Evolutionary conservation across 768 basidiomycete species (phyloP).

Genomic region (Dictyophora rubrovolvata): DNA sequence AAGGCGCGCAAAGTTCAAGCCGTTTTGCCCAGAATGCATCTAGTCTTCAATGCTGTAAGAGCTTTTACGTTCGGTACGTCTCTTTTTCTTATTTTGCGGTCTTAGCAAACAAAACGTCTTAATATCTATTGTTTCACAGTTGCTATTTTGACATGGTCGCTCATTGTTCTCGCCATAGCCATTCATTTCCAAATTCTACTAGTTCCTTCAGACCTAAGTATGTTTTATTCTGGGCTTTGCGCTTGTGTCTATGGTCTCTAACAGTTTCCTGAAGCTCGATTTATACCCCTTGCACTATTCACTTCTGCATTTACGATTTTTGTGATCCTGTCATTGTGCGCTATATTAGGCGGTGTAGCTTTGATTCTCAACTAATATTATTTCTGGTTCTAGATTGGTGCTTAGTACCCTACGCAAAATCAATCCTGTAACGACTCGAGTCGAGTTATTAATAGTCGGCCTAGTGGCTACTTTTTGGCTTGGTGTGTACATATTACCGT

Average conservation of each 20-base stretch:
- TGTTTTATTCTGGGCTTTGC: slow-evolving; percentile 19
- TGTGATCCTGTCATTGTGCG: slow-evolving; percentile 59
- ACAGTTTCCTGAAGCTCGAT: slow-evolving; percentile 48
- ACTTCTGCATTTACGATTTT: slow-evolving; percentile 62
- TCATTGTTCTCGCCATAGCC: slow-evolving; percentile 72
- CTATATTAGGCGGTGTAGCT: slow-evolving; percentile 9
- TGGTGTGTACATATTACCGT: slow-evolving; percentile 32
- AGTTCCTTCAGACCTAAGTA: slow-evolving; percentile 72
- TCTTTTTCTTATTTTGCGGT: neutral
- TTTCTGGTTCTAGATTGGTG: slow-evolving; percentile 36
- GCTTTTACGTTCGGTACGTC: slow-evolving; percentile 12
- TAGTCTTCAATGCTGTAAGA: slow-evolving; percentile 12
- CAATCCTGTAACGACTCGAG: slow-evolving; percentile 72
- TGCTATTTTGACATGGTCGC: slow-evolving; percentile 60
- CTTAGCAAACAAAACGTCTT: neutral
- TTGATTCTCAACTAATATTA: slow-evolving; percentile 7
- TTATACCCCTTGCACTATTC: slow-evolving; percentile 79
- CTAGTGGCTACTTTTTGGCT: slow-evolving; percentile 73
- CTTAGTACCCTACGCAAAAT: slow-evolving; percentile 53
- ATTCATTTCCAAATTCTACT: slow-evolving; percentile 66
- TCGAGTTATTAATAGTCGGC: slow-evolving; percentile 63
- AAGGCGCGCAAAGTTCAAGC: slow-evolving; percentile 4
- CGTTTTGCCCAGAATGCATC: slow-evolving; percentile 11
- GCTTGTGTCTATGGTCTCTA: neutral
- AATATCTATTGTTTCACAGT: slow-evolving; percentile 29